Conservation (phyloP, 768 basidiomycete genomes). For the Termitomyces heimii region DNA sequence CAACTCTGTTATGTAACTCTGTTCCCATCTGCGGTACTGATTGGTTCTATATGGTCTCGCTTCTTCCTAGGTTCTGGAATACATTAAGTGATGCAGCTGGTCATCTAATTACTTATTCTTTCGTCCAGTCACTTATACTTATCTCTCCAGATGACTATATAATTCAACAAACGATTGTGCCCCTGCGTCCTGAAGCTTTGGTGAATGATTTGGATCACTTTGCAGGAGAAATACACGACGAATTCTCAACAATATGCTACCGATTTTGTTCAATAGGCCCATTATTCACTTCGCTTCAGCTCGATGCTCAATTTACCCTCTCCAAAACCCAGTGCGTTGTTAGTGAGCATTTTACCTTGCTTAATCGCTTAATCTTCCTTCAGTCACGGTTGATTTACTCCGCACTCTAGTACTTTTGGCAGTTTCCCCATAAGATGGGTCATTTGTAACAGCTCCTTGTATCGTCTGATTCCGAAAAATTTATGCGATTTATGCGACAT, state of each 20-base stretch:
- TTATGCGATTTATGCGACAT: not conserved
- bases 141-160: constrained; percentile 41
- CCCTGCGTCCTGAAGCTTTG: not conserved
- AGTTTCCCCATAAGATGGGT: not conserved
- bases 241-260: not conserved
- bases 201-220: not conserved
- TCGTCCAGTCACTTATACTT: not conserved
- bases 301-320: not conserved
- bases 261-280: not conserved
- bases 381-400: not conserved
- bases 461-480: not conserved
- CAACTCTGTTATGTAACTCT: constrained; percentile 19
- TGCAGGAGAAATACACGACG: not conserved
- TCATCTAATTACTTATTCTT: constrained; percentile 16
- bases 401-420: not conserved
- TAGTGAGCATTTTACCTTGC: not conserved
- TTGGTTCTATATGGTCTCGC: constrained; percentile 37
- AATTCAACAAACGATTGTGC: constrained; percentile 42
- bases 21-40: constrained; percentile 18
- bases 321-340: not conserved
- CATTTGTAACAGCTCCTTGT: not conserved
- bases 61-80: constrained; percentile 48
- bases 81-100: constrained; percentile 37
- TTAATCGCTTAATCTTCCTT: not conserved
- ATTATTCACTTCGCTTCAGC: not conserved